These are phyloP conservation scores for Lepraria neglecta DNA, from an alignment of 495 filamentous ascomycete genomes.

Conservation along the genomic window DNA sequence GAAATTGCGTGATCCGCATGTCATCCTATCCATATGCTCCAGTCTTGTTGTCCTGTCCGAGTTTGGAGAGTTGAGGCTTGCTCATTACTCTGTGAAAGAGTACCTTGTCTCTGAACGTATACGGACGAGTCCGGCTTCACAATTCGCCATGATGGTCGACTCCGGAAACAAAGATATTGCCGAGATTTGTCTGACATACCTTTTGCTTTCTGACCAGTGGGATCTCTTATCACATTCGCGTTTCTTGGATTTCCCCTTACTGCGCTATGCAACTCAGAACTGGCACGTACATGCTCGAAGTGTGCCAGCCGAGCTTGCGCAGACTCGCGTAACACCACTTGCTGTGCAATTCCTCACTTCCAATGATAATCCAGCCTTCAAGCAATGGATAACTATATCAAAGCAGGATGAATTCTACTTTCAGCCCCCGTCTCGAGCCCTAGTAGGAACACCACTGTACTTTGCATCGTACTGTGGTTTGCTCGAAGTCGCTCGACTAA, in stretches of 20 bases:
- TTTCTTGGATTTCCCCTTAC: not conserved
- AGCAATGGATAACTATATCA: not conserved
- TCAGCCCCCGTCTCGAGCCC: not conserved
- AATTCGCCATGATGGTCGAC: not conserved
- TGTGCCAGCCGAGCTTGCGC: not conserved
- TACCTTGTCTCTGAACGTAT: constrained; percentile 28
- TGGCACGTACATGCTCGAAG: not conserved
- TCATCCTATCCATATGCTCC: not conserved
- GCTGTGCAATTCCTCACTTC: not conserved
- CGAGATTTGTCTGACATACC: not conserved
- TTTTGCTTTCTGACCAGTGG: not conserved
- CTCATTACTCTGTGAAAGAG: constrained; percentile 39
- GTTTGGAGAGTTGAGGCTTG: constrained; percentile 23
- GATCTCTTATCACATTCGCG: not conserved
- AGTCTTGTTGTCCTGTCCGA: constrained; percentile 4
- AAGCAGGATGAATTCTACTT: not conserved
- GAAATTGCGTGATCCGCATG: not conserved
- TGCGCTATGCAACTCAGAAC: not conserved
- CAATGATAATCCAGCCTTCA: not conserved
- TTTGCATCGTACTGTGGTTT: not conserved
- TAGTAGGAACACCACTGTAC: not conserved
- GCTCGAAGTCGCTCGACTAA: not conserved
- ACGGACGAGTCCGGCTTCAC: not conserved
- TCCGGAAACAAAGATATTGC: not conserved
- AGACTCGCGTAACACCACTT: not conserved